Conservation (phyloP, 768 basidiomycete species). For the Tephrocybe sp. region DNA sequence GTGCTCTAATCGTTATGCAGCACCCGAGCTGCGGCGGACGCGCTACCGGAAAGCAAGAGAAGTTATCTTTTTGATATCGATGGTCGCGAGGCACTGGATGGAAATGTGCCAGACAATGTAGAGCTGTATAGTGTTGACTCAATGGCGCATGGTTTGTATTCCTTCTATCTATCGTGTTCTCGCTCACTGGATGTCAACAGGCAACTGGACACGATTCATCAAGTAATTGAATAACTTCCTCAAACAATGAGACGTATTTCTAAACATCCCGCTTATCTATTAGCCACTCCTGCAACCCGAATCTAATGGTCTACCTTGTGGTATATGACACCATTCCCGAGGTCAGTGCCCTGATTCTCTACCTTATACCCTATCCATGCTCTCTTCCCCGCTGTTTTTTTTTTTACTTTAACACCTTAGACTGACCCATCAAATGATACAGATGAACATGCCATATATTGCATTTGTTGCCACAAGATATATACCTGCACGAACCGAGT, state of each 20-base stretch:
- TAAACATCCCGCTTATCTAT: not conserved
- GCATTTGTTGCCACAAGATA: conserved; percentile 50
- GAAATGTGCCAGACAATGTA: conserved; percentile 26
- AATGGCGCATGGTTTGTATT: conserved; percentile 41
- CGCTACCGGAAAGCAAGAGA: conserved; percentile 31
- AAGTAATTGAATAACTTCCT: conserved; percentile 43
- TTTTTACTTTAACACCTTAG: too few species aligned
- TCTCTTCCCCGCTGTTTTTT: too few species aligned
- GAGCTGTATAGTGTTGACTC: conserved; percentile 57
- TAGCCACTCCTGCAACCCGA: conserved; percentile 70
- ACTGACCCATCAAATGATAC: too few species aligned
- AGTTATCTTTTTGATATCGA: conserved; percentile 66
- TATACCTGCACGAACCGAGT: conserved; percentile 51
- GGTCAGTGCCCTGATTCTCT: conserved; percentile 29
- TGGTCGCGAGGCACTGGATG: conserved; percentile 42
- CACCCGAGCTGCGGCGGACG: conserved; percentile 37
- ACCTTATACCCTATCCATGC: not conserved
- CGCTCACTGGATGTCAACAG: conserved; percentile 29
- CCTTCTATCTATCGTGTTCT: not conserved
- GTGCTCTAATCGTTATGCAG: not conserved
- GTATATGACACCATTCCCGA: conserved; percentile 60
- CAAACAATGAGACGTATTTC: not conserved
- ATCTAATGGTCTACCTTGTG: conserved; percentile 53
- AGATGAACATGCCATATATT: conserved; percentile 63
- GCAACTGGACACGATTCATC: conserved; percentile 76